Evolutionary conservation across 441 rosid species (phyloP).

Genomic region (Capsella rubella): DNA sequence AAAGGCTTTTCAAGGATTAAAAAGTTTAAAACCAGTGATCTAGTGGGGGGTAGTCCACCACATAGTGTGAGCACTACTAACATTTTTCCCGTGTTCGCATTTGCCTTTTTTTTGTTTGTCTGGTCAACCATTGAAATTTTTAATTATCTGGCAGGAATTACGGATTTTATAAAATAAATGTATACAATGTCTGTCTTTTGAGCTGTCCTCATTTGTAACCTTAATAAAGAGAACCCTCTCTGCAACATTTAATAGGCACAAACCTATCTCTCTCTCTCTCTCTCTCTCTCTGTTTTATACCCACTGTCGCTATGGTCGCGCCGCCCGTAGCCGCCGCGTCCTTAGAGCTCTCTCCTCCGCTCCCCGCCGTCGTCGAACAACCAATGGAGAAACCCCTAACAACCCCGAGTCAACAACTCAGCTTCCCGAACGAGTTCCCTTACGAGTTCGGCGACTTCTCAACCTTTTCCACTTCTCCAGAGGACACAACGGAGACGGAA

Average conservation of each 20-base stretch:
- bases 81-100: constrained; percentile 7
- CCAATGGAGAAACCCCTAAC: constrained; percentile 43
- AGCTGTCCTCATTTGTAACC: constrained; percentile 33
- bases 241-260: constrained; percentile 2
- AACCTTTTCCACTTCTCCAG: constrained; percentile 52
- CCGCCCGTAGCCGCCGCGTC: constrained; percentile 22
- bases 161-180: constrained; percentile 3
- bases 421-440: constrained; percentile 80
- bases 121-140: background rate
- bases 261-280: constrained; percentile 4
- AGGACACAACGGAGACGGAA: constrained; percentile 68
- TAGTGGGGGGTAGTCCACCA: background rate
- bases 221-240: constrained; percentile 30
- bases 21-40: background rate
- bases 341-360: background rate
- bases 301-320: constrained; percentile 32
- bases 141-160: constrained; percentile 12
- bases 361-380: background rate
- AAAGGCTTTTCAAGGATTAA: no score
- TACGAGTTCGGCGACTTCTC: constrained; percentile 61
- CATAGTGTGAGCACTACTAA: constrained; percentile 18
- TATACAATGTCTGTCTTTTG: background rate
- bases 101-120: background rate
- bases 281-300: constrained; percentile 13
- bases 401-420: constrained; percentile 40